Conservation (phyloP, 352 stramenopile genomes). For the Phytopythium chamaehyphon region DNA sequence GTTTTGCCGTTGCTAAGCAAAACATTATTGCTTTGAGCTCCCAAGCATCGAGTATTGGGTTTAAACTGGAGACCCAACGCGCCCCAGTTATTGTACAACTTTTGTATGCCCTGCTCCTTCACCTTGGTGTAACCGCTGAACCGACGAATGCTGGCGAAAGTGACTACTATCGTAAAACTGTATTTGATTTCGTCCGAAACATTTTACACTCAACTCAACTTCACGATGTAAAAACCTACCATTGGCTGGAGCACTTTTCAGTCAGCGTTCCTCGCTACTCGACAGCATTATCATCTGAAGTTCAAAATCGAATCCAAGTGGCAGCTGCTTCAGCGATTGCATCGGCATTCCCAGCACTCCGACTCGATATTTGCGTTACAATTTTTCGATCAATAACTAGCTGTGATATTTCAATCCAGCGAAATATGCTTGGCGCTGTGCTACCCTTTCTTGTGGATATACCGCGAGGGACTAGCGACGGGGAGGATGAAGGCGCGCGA, state of each 20-base stretch:
- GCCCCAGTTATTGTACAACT: conserved; percentile 30
- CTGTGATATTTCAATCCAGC: conserved; percentile 29
- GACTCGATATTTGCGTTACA: conserved; percentile 30
- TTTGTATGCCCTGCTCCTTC: conserved; percentile 39
- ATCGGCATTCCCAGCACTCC: conserved; percentile 21
- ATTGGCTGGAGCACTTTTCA: background rate
- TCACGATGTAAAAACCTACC: background rate
- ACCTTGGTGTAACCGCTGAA: conserved; percentile 28
- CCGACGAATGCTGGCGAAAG: background rate
- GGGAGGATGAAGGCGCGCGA: no score
- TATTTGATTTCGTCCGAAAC: background rate
- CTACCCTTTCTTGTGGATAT: conserved; percentile 57
- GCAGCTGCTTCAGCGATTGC: conserved; percentile 27
- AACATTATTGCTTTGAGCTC: conserved; percentile 27
- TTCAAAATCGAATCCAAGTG: conserved; percentile 28
- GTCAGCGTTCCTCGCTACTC: conserved; percentile 1
- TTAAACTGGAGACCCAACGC: conserved; percentile 2
- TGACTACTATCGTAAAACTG: background rate
- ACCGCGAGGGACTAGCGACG: no score
- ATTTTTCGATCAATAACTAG: conserved; percentile 38
- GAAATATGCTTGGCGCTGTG: conserved; percentile 46
- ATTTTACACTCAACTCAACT: background rate
- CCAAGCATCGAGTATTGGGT: conserved; percentile 7
- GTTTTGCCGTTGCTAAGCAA: conserved; percentile 32
- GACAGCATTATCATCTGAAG: conserved; percentile 15